Percentiles rank a stretch among this genome's conserved stretches.
Conservation (phyloP, 1,139 yeast species). For the Pneumocystis canis region DNA sequence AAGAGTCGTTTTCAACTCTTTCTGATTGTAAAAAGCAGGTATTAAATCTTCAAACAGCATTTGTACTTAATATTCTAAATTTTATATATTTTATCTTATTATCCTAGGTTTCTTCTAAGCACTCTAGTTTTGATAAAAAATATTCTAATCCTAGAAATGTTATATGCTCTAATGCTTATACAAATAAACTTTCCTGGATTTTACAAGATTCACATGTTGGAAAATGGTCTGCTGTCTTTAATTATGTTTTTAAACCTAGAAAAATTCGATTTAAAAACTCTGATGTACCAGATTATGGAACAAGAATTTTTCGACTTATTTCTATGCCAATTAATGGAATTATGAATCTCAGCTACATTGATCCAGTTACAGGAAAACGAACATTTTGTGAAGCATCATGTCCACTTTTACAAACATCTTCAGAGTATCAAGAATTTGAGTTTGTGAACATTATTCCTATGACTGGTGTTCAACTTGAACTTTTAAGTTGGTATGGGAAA, state of each 20-base stretch:
- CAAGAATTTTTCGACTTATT: conserved; percentile 53
- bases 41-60: conserved; percentile 51
- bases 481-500: conserved; percentile 54
- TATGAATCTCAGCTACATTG: conserved; percentile 77
- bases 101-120: conserved; percentile 18
- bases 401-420: conserved; percentile 39
- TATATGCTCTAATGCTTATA: conserved; percentile 41
- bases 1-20: conserved; percentile 19
- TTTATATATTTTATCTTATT: conserved; percentile 32
- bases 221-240: conserved; percentile 51
- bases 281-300: conserved; percentile 36
- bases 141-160: conserved; percentile 31
- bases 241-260: conserved; percentile 49
- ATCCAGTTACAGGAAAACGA: conserved; percentile 44
- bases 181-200: conserved; percentile 40
- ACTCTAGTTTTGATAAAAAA: conserved; percentile 22
- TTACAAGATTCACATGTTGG: conserved; percentile 40
- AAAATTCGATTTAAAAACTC: conserved; percentile 55
- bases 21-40: conserved; percentile 21
- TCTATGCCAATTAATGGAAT: conserved; percentile 76
- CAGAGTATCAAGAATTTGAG: conserved; percentile 60
- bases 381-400: conserved; percentile 73
- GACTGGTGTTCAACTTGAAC: conserved; percentile 46
- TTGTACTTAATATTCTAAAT: conserved; percentile 46
- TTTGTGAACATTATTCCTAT: conserved; percentile 60